phyloP scores from a whole-genome alignment of 202 grass and related monocot species.

The Dendrocalamus latiflorus region DNA sequence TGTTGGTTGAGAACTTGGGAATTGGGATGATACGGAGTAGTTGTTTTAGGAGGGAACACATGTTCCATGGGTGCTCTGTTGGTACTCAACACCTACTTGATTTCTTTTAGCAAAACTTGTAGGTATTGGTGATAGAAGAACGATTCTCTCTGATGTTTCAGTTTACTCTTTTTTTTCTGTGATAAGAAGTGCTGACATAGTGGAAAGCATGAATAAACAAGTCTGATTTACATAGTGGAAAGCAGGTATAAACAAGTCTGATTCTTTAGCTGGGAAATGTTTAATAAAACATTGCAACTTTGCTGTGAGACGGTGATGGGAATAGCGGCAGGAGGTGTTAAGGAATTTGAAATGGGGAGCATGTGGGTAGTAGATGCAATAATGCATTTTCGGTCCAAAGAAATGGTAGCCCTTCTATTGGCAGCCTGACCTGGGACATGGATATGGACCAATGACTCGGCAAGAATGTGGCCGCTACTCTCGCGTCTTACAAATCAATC shows the following conservation, averaged over 20 bases:
- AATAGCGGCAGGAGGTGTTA: too few species aligned
- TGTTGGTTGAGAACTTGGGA: neutral
- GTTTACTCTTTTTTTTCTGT: neutral
- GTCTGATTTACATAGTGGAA: neutral
- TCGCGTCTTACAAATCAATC: too few species aligned
- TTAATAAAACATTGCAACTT: neutral
- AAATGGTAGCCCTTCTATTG: neutral
- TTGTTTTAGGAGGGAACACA: neutral
- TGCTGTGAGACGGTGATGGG: neutral
- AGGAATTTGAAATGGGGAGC: too few species aligned
- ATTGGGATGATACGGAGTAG: neutral
- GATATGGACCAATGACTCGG: neutral
- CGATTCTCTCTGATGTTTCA: neutral
- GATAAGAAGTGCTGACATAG: neutral
- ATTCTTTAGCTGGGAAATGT: neutral
- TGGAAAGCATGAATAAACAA: neutral
- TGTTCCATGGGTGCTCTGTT: neutral
- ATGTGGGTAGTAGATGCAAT: neutral
- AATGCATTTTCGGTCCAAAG: neutral
- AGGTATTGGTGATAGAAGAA: neutral
- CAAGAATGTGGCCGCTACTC: neutral
- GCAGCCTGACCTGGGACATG: neutral
- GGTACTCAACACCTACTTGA: neutral
- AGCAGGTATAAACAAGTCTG: neutral
- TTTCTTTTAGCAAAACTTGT: neutral